phyloP scores from a whole-genome alignment of 2,329 filamentous ascomycete species.

The Neofusicoccum sp. region DNA sequence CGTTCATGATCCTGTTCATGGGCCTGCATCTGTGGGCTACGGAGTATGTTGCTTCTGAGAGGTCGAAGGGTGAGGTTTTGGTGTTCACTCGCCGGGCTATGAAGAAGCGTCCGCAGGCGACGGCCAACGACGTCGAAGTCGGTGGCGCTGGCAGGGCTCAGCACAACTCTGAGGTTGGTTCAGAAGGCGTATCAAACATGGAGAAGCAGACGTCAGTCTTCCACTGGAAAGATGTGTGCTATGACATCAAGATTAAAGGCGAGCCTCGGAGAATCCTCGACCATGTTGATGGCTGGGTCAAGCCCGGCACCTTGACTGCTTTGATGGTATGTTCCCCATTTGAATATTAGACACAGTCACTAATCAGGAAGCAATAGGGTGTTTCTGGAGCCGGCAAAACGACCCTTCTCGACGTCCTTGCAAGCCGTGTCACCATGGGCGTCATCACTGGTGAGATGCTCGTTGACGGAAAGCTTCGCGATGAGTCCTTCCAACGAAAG shows the following conservation, averaged over 20 bases:
- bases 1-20: slow-evolving; percentile 67
- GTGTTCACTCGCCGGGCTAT: slow-evolving; percentile 57
- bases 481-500: slow-evolving; percentile 40
- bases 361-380: slow-evolving; percentile 31
- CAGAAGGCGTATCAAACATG: slow-evolving; percentile 40
- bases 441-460: slow-evolving; percentile 43
- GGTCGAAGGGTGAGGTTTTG: slow-evolving; percentile 66
- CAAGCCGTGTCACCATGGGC: slow-evolving; percentile 38
- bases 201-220: slow-evolving; percentile 55
- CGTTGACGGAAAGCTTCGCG: slow-evolving; percentile 38
- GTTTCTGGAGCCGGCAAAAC: slow-evolving; percentile 43
- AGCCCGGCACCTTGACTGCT: slow-evolving; percentile 58
- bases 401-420: slow-evolving; percentile 40
- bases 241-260: slow-evolving; percentile 56
- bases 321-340: slow-evolving; percentile 27
- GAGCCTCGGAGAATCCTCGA: slow-evolving; percentile 56
- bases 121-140: slow-evolving; percentile 52
- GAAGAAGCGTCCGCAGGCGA: slow-evolving; percentile 36
- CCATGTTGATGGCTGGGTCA: slow-evolving; percentile 58
- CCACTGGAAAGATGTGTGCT: slow-evolving; percentile 60
- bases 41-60: slow-evolving; percentile 52
- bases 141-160: slow-evolving; percentile 56
- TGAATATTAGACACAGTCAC: background rate
- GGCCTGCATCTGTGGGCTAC: slow-evolving; percentile 53
- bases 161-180: slow-evolving; percentile 58